Evolutionary conservation across 306 rosid species (phyloP), one percentile per base, ranked within the genome.

Genomic region (Begonia peltatifolia): DNA sequence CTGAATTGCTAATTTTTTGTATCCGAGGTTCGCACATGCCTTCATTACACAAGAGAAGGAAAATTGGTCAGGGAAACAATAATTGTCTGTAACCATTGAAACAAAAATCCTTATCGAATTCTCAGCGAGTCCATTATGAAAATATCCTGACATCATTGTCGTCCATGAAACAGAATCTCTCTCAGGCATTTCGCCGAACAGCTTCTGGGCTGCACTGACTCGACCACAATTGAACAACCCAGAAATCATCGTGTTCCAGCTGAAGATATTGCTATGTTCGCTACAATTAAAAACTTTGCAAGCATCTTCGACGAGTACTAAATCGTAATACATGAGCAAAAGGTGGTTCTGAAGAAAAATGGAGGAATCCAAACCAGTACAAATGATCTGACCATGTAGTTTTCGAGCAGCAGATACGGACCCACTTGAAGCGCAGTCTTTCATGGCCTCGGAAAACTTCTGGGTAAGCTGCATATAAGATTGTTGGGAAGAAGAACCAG

Each of bases 111-210:
- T 56, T 14, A 81, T 41, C 14, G 79, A 59, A 9, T 61, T 56
- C 4, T 6, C 14, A 5, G 68, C 63, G 54, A 42, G 52, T 10
- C 77, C 75, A 18, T 77, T 74, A 49, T 58, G 88, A 53, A 57
- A 62, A 56, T 81, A 77, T 46, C 81, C 84, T 2, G 84, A 74
- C 65, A 81, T 72, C 75, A 81, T 69, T 9, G 77, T 61, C 23
- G 84, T 77, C 88, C 82, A 81, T 41, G 88, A 71, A 64, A 81
- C 73, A 8, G 71, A 66, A 53, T 81, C 88, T 55, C 76, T 73
- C 11, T 11, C 18, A 14, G 88, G 84, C 81, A 77, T 74, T 74
- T 71, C 72, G 22, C 62, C 77, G 25, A 81, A 81, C 77, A 77
- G 13, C 41, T 56, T 17, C 46, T 64, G 54, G 12, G 81, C 88